phyloP scores from a whole-genome alignment of 208 protist genomes.

The Naegleria lovaniensis region DNA sequence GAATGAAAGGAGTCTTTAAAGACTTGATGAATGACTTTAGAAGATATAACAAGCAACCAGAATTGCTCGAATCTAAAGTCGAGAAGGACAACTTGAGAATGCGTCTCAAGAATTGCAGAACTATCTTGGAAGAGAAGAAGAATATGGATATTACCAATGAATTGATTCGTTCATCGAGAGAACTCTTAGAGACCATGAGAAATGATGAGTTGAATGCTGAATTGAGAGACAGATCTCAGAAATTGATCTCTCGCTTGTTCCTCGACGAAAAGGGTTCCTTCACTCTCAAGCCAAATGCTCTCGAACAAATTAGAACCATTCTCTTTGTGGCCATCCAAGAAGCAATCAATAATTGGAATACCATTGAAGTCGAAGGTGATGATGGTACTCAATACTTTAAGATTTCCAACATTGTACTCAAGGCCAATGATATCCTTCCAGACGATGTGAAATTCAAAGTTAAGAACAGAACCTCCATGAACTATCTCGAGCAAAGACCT shows the following conservation, averaged over 20 bases:
- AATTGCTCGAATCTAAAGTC: background rate
- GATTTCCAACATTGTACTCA: background rate
- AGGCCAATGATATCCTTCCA: background rate
- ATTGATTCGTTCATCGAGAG: background rate
- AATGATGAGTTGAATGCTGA: conserved; percentile 5
- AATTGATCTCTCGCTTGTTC: background rate
- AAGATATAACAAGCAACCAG: background rate
- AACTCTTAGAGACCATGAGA: background rate
- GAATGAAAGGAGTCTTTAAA: background rate
- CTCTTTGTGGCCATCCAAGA: background rate
- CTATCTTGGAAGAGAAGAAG: background rate
- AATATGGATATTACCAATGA: background rate
- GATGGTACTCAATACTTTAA: conserved; percentile 3
- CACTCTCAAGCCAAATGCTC: background rate
- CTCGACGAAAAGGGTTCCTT: background rate
- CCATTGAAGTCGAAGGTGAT: background rate
- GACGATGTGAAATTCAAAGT: background rate
- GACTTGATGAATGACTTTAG: background rate
- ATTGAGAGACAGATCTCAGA: background rate
- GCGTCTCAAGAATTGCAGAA: background rate
- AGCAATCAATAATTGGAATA: conserved; percentile 6
- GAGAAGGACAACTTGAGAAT: background rate
- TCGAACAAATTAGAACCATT: background rate
- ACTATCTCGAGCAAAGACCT: background rate
- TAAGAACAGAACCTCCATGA: background rate